Evolutionary conservation across 2,329 filamentous ascomycete species (phyloP).

Genomic region (Pseudocercospora vitis): DNA sequence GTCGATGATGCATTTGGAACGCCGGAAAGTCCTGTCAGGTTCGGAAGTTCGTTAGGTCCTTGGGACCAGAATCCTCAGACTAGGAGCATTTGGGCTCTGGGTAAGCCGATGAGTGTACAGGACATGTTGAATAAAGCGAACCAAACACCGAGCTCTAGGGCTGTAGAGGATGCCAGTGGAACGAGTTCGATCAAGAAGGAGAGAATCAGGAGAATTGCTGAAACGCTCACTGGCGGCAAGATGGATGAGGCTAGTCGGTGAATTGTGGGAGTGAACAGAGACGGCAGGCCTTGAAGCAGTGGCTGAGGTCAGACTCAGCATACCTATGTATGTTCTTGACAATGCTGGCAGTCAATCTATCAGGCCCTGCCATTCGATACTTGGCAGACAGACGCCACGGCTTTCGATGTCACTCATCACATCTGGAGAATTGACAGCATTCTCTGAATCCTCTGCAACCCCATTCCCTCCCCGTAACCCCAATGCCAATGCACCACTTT

Average conservation of each 20-base stretch:
- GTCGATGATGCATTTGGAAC: conserved; percentile 77
- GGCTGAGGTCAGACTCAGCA: too few relatives aligned
- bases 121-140: conserved; percentile 46
- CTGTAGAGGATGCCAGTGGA: conserved; percentile 39
- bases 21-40: conserved; percentile 44
- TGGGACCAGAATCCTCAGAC: conserved; percentile 16
- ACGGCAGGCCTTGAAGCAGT: too few relatives aligned
- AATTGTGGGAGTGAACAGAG: too few relatives aligned
- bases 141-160: conserved; percentile 34
- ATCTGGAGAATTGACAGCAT: too few relatives aligned
- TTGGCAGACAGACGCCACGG: too few relatives aligned
- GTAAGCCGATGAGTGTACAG: conserved; percentile 50
- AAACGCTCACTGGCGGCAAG: conserved; percentile 68
- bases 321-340: too few relatives aligned
- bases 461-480: too few relatives aligned
- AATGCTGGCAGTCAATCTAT: too few relatives aligned
- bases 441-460: too few relatives aligned
- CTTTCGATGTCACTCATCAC: too few relatives aligned
- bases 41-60: conserved; percentile 38
- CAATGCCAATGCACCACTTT: background rate
- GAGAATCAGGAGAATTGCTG: conserved; percentile 63
- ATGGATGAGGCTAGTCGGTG: conserved; percentile 39
- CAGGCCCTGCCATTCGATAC: too few relatives aligned
- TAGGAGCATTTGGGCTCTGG: conserved; percentile 53
- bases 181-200: conserved; percentile 51